Evolutionary conservation across 2,329 filamentous ascomycete genomes (phyloP).

Genomic region (Pseudogymnoascus verrucosus): DNA sequence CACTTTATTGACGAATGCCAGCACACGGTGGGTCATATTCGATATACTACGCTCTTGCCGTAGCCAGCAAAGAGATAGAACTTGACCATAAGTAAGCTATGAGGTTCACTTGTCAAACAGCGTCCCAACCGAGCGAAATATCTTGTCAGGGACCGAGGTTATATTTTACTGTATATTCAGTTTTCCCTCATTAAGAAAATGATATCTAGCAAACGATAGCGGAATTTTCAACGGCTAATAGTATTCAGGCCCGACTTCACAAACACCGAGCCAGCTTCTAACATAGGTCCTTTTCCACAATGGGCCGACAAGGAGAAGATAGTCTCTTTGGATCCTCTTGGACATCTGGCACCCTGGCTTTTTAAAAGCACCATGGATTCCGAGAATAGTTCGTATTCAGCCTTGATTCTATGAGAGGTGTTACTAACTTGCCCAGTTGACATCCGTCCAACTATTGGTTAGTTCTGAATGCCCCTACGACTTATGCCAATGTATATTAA

Average conservation of each 20-base stretch:
- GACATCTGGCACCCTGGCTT: conserved; percentile 77
- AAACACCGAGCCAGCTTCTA: conserved; percentile 85
- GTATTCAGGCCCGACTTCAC: conserved; percentile 55
- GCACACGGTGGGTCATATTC: conserved; percentile 87
- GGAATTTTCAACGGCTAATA: not conserved
- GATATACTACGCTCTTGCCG: conserved; percentile 88
- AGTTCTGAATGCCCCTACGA: not conserved
- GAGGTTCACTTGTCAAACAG: not conserved
- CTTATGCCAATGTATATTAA: not conserved
- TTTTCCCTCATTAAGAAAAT: not conserved
- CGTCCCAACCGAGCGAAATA: not conserved
- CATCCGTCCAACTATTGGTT: conserved; percentile 30
- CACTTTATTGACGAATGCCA: conserved; percentile 44
- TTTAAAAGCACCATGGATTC: conserved; percentile 72
- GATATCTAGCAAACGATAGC: not conserved
- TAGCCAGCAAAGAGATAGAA: conserved; percentile 83
- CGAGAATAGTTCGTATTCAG: conserved; percentile 49
- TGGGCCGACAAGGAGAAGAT: conserved; percentile 92
- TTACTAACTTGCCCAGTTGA: conserved; percentile 26
- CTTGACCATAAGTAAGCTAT: conserved; percentile 59
- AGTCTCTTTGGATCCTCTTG: conserved; percentile 92
- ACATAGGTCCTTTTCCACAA: conserved; percentile 80
- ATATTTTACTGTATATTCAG: conserved; percentile 9
- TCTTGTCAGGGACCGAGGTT: not conserved
- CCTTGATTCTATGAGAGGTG: not conserved